Base-by-base conservation (phyloP, 2,329 filamentous ascomycete species). In the Penicillium psychrosexuale region DNA sequence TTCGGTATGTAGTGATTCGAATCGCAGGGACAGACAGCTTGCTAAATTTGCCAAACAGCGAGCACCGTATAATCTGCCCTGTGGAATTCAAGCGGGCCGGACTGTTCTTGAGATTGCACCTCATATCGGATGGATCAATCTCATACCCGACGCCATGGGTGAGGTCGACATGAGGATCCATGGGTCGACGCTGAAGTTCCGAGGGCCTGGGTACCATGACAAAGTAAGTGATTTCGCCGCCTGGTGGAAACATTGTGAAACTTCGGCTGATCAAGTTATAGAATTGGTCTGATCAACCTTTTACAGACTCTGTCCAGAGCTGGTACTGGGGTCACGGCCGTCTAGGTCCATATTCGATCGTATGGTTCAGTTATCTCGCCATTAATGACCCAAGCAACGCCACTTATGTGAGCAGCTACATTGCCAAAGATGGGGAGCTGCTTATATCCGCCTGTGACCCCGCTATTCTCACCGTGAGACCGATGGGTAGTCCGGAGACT, bases 241-340 rank as follows among this genome's bases (percentile, higher is more conserved):
- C 17, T 38, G 5, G 11, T 11, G 8, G 11, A 2, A 5, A 15
- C 1, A 31, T 22, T 22, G 28, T 11, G 22, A 38, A 37, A n/a
- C 1, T 11, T n/a, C 36, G 8, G 37, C 22, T 27, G 9, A 28
- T 8, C 6, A 8, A 12, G 5, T 19, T 3, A 37, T 28, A 76
- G 75, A 79, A 79, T 58, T 79, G 77, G 77, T 70, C 71, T 5
- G 66, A 74, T 53, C 56, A 56, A 28, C 70, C 75, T 1, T 75
- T 79, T 51, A 30, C 51, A 11, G 51, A 64, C 5, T 66, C 60
- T 15, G 61, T 74, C 8, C 51, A 57, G 31, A 72, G 66, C 31
- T 77, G 75, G 72, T 77, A 77, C 61, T 78, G 75, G 75, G 77
- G 78, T n/a, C 78, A 78, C 53, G 76, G 66, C 3, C 66, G 65